phyloP scores from a whole-genome alignment of 495 filamentous ascomycete species.

The Bryoglossum gracile region DNA sequence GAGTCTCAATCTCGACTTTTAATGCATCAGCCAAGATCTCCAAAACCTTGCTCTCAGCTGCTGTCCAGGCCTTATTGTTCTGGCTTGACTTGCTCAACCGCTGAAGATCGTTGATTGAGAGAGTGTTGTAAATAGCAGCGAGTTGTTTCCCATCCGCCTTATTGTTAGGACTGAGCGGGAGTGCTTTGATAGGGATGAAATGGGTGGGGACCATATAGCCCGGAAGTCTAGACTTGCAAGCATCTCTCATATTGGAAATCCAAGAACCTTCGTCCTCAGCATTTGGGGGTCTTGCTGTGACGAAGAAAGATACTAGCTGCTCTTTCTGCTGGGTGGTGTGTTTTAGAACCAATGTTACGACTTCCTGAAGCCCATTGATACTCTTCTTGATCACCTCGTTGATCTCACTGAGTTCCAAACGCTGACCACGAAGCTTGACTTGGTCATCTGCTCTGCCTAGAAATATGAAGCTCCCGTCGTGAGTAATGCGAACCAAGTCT shows the following conservation, averaged over 20 bases:
- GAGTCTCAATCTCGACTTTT: constrained; percentile 31
- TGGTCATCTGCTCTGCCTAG: constrained; percentile 72
- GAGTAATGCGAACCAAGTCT: constrained; percentile 65
- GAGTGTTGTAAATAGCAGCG: constrained; percentile 46
- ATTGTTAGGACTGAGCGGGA: constrained; percentile 68
- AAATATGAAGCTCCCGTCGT: constrained; percentile 66
- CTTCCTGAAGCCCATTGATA: constrained; percentile 41
- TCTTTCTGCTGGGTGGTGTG: constrained; percentile 57
- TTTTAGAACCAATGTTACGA: constrained; percentile 58
- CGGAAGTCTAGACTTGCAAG: constrained; percentile 54
- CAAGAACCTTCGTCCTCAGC: not conserved
- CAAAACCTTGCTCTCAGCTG: constrained; percentile 40
- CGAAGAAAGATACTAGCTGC: constrained; percentile 64
- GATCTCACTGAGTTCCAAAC: constrained; percentile 73
- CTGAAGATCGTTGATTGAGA: constrained; percentile 50
- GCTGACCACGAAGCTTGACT: constrained; percentile 71
- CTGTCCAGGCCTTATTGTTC: constrained; percentile 22
- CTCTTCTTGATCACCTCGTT: constrained; percentile 53
- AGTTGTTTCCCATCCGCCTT: constrained; percentile 63
- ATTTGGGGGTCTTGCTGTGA: constrained; percentile 11
- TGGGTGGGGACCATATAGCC: constrained; percentile 75
- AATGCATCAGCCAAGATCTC: constrained; percentile 45
- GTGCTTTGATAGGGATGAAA: constrained; percentile 51
- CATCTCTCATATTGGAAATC: constrained; percentile 33
- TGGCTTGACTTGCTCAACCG: constrained; percentile 35